These are phyloP conservation scores for Aegilops bicornis DNA, from an alignment of 176 grass and related monocot genomes.

Conservation along the genomic window DNA sequence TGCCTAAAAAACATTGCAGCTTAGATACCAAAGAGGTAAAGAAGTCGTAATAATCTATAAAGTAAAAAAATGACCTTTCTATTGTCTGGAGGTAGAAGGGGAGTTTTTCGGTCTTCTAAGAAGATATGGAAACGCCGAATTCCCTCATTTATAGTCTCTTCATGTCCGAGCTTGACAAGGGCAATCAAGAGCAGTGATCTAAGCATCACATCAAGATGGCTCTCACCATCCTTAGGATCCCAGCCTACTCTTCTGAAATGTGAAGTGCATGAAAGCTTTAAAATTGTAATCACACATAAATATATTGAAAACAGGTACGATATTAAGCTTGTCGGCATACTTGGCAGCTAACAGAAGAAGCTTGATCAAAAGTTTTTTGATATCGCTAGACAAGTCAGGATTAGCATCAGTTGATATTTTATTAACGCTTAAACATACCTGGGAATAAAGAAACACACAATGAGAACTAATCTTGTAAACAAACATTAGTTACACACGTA, in stretches of 20 bases:
- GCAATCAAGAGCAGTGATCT: constrained; percentile 69
- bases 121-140: constrained; percentile 62
- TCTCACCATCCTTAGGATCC: constrained; percentile 72
- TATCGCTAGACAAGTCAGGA: constrained; percentile 63
- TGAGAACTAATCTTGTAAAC: neutral
- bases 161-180: constrained; percentile 67
- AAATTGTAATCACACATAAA: constrained; percentile 7
- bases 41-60: neutral
- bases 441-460: constrained; percentile 10
- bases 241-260: constrained; percentile 83
- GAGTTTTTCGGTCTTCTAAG: constrained; percentile 54
- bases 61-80: constrained; percentile 61
- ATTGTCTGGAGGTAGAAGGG: constrained; percentile 66
- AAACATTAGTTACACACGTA: neutral
- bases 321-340: constrained; percentile 47
- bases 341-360: constrained; percentile 69
- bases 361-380: constrained; percentile 74
- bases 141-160: constrained; percentile 68
- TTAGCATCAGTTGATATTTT: constrained; percentile 60
- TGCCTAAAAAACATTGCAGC: constrained; percentile 55
- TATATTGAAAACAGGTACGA: constrained; percentile 22
- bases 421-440: constrained; percentile 69
- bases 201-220: constrained; percentile 83
- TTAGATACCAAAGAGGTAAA: constrained; percentile 17
- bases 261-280: constrained; percentile 15